Percentiles rank a stretch among this genome's conserved stretches.
These are phyloP conservation scores for Apodospora peruviana DNA, from an alignment of 495 filamentous ascomycete species.

Conservation along the genomic window DNA sequence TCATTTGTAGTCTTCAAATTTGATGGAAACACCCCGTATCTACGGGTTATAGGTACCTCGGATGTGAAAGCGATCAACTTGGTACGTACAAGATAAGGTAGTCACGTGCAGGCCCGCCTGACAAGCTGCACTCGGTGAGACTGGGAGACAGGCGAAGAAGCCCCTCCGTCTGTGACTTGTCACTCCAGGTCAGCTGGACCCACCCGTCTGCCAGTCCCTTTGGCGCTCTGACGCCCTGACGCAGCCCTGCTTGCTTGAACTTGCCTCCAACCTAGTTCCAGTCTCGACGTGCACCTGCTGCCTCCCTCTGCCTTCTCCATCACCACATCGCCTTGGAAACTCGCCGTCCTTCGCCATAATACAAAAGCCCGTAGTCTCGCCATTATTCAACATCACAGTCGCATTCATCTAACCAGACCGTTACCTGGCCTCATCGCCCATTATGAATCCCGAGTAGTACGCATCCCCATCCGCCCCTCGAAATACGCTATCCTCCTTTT, in stretches of 20 bases:
- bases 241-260: conserved; percentile 18
- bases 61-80: no score
- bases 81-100: no score
- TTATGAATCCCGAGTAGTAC: conserved; percentile 95
- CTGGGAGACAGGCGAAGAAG: not conserved
- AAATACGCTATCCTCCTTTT: conserved; percentile 1
- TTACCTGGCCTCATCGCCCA: conserved; percentile 30
- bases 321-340: not conserved
- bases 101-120: conserved; percentile 12
- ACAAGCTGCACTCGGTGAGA: not conserved
- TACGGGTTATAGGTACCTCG: no score
- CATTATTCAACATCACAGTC: conserved; percentile 13
- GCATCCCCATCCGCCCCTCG: conserved; percentile 31
- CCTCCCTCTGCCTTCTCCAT: conserved; percentile 23
- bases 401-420: conserved; percentile 1
- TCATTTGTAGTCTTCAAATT: no score
- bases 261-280: conserved; percentile 11
- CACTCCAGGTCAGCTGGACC: conserved; percentile 10
- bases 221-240: conserved; percentile 26
- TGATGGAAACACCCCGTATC: no score
- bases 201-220: not conserved
- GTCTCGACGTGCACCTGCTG: conserved; percentile 16
- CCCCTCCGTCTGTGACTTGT: conserved; percentile 6
- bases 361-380: conserved; percentile 9
- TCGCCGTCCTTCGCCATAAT: conserved; percentile 8